A percentile compares a stretch with the other conserved stretches of the same genome.
These are phyloP conservation scores for Tylopilus balloui DNA, from an alignment of 768 basidiomycete genomes.

Conservation along the genomic window DNA sequence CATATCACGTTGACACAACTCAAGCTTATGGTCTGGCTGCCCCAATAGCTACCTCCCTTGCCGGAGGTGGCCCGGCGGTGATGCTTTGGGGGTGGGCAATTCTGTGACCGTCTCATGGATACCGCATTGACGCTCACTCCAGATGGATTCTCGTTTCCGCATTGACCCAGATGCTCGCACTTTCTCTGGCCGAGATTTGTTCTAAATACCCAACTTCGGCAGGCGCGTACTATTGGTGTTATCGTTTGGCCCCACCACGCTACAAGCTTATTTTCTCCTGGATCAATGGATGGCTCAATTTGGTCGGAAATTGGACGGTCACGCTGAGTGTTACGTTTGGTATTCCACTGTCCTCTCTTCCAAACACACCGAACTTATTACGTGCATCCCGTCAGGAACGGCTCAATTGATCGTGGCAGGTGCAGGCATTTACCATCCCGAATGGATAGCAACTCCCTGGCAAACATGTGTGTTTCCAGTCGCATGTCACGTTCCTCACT, in stretches of 20 bases:
- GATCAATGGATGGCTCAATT: constrained; percentile 66
- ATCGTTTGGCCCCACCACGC: constrained; percentile 50
- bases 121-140: not conserved
- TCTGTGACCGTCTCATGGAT: too few species aligned
- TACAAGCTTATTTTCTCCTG: constrained; percentile 52
- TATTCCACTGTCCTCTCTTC: not conserved
- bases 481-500: not conserved
- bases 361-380: not conserved
- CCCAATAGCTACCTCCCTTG: constrained; percentile 52
- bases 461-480: constrained; percentile 46
- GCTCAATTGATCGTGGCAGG: constrained; percentile 59
- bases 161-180: constrained; percentile 44
- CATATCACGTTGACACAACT: constrained; percentile 2
- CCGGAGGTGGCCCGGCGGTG: constrained; percentile 51
- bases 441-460: constrained; percentile 56
- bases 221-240: constrained; percentile 66
- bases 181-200: constrained; percentile 55
- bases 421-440: constrained; percentile 51
- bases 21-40: constrained; percentile 53
- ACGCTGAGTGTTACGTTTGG: constrained; percentile 65
- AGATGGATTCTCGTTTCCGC: constrained; percentile 52
- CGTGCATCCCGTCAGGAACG: constrained; percentile 38
- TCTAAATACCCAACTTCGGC: constrained; percentile 60
- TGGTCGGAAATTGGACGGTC: constrained; percentile 67
- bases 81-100: constrained; percentile 54